These are phyloP conservation scores for Diplotaxis tenuifolia DNA, from an alignment of 345 rosid species.

Conservation along the genomic window DNA sequence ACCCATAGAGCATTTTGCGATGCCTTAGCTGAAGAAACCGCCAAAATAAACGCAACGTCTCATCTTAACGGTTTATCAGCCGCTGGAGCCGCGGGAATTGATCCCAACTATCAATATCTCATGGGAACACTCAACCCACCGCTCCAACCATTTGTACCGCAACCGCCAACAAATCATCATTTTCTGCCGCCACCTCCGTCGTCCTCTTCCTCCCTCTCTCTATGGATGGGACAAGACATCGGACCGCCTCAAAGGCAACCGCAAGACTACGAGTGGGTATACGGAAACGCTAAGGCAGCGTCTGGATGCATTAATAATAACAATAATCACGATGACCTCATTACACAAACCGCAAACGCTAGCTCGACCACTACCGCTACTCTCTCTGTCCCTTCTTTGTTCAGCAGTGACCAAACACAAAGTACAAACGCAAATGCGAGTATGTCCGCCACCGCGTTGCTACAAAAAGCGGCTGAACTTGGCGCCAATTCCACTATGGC, in stretches of 20 bases:
- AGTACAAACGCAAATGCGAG: conserved; percentile 38
- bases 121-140: conserved; percentile 47
- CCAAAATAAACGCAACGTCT: conserved; percentile 74
- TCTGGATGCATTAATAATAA: conserved; percentile 13
- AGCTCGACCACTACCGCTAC: conserved; percentile 39
- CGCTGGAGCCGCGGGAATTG: conserved; percentile 11
- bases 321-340: conserved; percentile 21
- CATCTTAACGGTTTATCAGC: conserved; percentile 35
- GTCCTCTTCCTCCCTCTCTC: conserved; percentile 26
- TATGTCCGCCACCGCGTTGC: conserved; percentile 93
- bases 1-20: conserved; percentile 98
- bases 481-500: conserved; percentile 50
- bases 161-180: conserved; percentile 25
- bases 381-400: conserved; percentile 65
- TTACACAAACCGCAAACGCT: conserved; percentile 37
- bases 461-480: conserved; percentile 95
- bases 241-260: conserved; percentile 28
- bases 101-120: conserved; percentile 56
- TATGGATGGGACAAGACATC: conserved; percentile 38
- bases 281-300: conserved; percentile 35
- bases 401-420: conserved; percentile 55
- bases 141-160: conserved; percentile 48
- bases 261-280: conserved; percentile 48
- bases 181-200: conserved; percentile 11
- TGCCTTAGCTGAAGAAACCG: conserved; percentile 95